Percentiles rank a stretch among this genome's conserved stretches.
phyloP scores from a whole-genome alignment of 495 filamentous ascomycete species.

The Astrothelium subdiscretum region DNA sequence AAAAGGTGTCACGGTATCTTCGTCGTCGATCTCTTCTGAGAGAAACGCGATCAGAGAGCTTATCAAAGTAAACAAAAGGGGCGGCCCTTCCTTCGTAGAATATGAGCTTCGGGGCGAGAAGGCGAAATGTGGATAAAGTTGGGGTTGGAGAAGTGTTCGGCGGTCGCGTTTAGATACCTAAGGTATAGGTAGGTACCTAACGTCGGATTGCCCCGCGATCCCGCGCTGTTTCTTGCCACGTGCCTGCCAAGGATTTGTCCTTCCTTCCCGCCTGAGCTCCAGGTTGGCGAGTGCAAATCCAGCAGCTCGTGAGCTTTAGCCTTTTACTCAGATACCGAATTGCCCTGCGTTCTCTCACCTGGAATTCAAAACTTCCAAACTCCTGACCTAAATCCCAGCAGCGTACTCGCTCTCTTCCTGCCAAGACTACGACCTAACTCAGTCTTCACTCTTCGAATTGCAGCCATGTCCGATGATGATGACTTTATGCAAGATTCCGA shows the following conservation, averaged over 20 bases:
- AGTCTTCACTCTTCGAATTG: not conserved
- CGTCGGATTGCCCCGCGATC: not conserved
- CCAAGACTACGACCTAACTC: not conserved
- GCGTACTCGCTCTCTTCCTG: not conserved
- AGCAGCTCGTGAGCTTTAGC: not conserved
- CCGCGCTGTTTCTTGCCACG: too few relatives aligned
- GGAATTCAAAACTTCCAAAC: not conserved
- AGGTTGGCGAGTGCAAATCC: not conserved
- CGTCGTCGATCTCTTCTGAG: too few relatives aligned
- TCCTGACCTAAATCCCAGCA: not conserved
- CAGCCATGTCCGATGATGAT: conserved; percentile 85
- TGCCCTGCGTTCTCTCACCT: not conserved
- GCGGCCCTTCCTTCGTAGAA: too few relatives aligned
- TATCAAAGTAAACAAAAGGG: too few relatives aligned
- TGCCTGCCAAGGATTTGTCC: conserved; percentile 1
- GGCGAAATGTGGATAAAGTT: not conserved
- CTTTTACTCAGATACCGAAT: not conserved
- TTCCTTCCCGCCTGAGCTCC: too few relatives aligned
- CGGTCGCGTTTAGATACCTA: not conserved
- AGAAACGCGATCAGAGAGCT: too few relatives aligned
- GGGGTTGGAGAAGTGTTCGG: too few relatives aligned
- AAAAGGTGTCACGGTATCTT: too few relatives aligned
- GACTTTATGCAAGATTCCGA: conserved; percentile 99
- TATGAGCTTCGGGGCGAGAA: too few relatives aligned
- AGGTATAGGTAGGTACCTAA: not conserved